Evolutionary conservation across 768 basidiomycete genomes (phyloP).

Genomic region (Mrakia blollopis): DNA sequence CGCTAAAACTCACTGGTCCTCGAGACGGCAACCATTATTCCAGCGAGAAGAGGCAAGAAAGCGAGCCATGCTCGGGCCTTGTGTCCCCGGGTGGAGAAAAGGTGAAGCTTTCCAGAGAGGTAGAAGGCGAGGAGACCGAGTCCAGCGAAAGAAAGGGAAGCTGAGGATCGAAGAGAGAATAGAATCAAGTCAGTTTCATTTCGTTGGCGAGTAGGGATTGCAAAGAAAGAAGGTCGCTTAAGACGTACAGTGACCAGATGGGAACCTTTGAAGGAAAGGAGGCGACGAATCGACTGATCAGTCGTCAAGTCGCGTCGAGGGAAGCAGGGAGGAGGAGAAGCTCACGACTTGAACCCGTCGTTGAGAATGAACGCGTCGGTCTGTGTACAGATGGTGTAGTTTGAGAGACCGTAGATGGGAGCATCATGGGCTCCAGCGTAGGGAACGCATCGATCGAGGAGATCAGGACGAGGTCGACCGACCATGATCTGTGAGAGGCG

Average conservation of each 20-base stretch:
- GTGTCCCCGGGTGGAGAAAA: conserved; percentile 77
- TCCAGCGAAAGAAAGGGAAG: conserved; percentile 81
- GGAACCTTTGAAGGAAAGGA: conserved; percentile 58
- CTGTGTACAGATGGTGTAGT: conserved; percentile 74
- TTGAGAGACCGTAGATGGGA: conserved; percentile 62
- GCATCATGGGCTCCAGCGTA: conserved; percentile 60
- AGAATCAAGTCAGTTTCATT: not conserved
- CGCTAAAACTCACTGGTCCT: not conserved
- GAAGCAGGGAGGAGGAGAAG: not conserved
- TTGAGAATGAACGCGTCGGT: conserved; percentile 55
- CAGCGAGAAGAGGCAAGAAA: conserved; percentile 65
- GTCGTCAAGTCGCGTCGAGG: not conserved
- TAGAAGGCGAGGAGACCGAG: conserved; percentile 84
- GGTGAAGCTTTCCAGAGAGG: conserved; percentile 82
- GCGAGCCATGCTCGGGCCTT: conserved; percentile 66
- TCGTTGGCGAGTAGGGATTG: not conserved
- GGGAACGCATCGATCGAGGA: conserved; percentile 60
- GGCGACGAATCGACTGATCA: not conserved
- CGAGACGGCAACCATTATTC: conserved; percentile 49
- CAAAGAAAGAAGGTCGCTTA: not conserved
- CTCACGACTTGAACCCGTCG: conserved; percentile 68
- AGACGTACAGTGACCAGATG: conserved; percentile 29
- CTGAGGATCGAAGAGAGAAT: not conserved
- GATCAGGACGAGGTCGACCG: conserved; percentile 76
- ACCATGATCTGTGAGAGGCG: conserved; percentile 49